Evolutionary conservation across 345 rosid species (phyloP).

Genomic region (Fremontodendron californicum): DNA sequence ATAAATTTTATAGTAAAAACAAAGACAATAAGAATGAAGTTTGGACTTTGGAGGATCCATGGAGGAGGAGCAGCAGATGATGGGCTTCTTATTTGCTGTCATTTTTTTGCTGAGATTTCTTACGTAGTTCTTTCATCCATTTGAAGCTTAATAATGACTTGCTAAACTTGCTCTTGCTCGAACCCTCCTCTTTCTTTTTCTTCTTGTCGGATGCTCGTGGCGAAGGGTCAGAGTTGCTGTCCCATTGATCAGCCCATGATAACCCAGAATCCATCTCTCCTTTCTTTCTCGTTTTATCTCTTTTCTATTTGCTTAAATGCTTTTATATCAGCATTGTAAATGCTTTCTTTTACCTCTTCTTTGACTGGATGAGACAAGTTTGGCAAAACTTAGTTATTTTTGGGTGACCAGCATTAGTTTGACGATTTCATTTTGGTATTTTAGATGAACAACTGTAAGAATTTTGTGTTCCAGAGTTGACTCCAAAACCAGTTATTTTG

Average conservation of each 20-base stretch:
- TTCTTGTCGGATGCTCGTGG: constrained; percentile 24
- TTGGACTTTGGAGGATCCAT: not conserved
- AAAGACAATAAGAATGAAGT: not conserved
- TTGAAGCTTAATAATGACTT: constrained; percentile 20
- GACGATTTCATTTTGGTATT: not conserved
- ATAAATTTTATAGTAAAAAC: not conserved
- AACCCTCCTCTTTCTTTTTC: constrained; percentile 34
- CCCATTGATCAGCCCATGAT: constrained; percentile 81
- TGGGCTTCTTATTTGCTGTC: not conserved
- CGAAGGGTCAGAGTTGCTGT: constrained; percentile 37
- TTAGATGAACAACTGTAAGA: too few species aligned
- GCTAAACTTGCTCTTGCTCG: constrained; percentile 24
- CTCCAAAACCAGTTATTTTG: not conserved
- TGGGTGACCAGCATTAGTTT: not conserved
- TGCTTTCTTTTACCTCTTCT: not conserved
- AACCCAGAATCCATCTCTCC: constrained; percentile 46
- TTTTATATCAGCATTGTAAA: constrained; percentile 4
- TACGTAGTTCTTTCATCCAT: constrained; percentile 38
- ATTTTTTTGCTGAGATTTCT: constrained; percentile 25
- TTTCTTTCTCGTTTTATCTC: not conserved
- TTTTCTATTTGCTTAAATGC: not conserved
- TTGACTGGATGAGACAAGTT: not conserved
- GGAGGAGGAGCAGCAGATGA: not conserved
- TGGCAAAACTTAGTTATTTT: not conserved
- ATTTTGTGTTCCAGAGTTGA: not conserved